Base-by-base conservation (phyloP, 306 rosid species). In the Glycine soja region DNA sequence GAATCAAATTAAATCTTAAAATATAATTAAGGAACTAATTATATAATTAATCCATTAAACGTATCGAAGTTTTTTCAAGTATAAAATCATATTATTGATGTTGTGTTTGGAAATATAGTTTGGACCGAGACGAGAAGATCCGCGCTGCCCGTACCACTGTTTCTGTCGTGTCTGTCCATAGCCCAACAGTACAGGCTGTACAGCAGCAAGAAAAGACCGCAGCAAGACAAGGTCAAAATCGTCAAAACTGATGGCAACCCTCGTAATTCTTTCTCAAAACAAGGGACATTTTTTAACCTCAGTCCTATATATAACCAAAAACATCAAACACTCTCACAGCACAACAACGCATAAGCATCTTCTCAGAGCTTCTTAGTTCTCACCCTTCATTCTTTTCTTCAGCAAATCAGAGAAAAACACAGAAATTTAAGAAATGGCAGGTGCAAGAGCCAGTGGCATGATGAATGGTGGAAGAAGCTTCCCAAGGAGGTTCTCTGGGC, bases 401-500 rank as follows among this genome's bases (percentile, higher is more conserved):
- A 50, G 9, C 0, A 16, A 24, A 48, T 2, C 79, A 62, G 6
- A 64, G 47, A 24, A 72, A 52, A 24, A 24, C 30, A 24, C 30
- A 24, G 30, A 24, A 24, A 24, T 1, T 24, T 24, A 24, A 47
- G 11, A 65, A 34, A 83, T 86, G 88, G 85, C 78, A 86, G 85
- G 90, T 50, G 18, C 79, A 64, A 84, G 88, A 12, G 32, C 4
- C 3, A 65, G 68, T 68, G 74, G 52, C 1, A 72, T 75, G 87
- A 82, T 85, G 73, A 87, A 43, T 5, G 84, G 89, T 7, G 84
- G 30, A 24, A 24, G 30, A 24, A 24, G 30, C 30, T 24, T 24
- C 30, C 30, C 83, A 0, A 59, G 75, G 32, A 79, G 89, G 73
- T 9, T 3, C 76, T 45, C 85, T 0, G 83, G 88, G 36, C 91